Conservation (phyloP, 73 alveolate species). For the Loxodes magnus region DNA sequence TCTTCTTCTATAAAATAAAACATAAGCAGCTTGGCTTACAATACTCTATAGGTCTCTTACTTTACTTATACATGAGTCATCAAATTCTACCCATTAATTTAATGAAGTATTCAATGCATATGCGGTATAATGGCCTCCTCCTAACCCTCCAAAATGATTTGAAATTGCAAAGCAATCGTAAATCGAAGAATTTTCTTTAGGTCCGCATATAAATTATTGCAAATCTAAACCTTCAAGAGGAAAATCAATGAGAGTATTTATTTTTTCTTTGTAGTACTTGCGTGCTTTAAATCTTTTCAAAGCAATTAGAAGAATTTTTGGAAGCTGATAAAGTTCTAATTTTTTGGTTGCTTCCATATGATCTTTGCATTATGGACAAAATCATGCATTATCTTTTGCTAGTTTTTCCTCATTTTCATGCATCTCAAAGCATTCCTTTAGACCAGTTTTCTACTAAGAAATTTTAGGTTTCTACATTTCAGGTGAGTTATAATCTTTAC, state of each 20-base stretch:
- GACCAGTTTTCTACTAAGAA: background rate
- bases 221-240: constrained; percentile 52
- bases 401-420: constrained; percentile 45
- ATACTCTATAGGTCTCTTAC: background rate
- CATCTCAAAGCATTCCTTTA: constrained; percentile 2
- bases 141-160: constrained; percentile 91
- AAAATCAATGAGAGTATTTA: constrained; percentile 43
- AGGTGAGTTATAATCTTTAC: too few relatives aligned
- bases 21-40: background rate
- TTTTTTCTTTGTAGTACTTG: constrained; percentile 43
- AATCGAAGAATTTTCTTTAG: constrained; percentile 20
- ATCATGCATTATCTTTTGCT: constrained; percentile 60
- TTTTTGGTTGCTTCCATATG: constrained; percentile 65
- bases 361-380: constrained; percentile 45
- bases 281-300: constrained; percentile 63
- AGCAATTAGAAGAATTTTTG: constrained; percentile 57
- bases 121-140: constrained; percentile 98
- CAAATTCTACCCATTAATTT: constrained; percentile 76
- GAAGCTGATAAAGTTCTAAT: constrained; percentile 74
- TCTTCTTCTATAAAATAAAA: constrained; percentile 3
- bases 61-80: constrained; percentile 67
- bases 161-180: constrained; percentile 89
- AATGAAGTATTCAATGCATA: constrained; percentile 51
- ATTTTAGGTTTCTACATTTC: too few relatives aligned
- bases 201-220: constrained; percentile 49